Evolutionary conservation across 2,329 filamentous ascomycete species (phyloP).

Genomic region (Penicillium sp.): DNA sequence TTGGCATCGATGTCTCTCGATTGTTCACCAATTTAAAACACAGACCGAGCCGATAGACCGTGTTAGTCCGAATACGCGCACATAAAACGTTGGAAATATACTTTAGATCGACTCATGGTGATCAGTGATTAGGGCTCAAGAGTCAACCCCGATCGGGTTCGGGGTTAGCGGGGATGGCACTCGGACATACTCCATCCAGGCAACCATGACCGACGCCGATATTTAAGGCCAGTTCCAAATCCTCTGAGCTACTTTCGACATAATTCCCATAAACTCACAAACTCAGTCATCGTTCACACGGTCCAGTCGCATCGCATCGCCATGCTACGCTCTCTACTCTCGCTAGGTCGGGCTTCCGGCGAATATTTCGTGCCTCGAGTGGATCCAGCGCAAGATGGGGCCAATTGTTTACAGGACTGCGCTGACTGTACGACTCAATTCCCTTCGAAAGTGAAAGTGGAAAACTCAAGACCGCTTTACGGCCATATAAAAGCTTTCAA

Average conservation of each 20-base stretch:
- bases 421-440: slow-evolving; percentile 42
- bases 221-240: not conserved
- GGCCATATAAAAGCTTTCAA: slow-evolving; percentile 42
- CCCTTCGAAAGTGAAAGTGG: slow-evolving; percentile 41
- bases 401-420: slow-evolving; percentile 42
- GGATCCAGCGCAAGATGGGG: slow-evolving; percentile 36
- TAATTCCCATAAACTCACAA: too few relatives aligned
- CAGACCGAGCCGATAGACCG: not conserved
- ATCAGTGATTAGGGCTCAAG: too few relatives aligned
- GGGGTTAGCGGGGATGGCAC: not conserved
- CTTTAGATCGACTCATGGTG: too few relatives aligned
- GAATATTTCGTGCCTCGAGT: slow-evolving; percentile 45
- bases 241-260: not conserved
- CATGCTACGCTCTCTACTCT: slow-evolving; percentile 40
- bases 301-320: not conserved
- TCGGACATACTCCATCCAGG: slow-evolving; percentile 8
- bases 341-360: slow-evolving; percentile 27
- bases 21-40: not conserved
- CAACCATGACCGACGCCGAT: slow-evolving; percentile 5
- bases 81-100: too few relatives aligned
- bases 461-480: slow-evolving; percentile 36
- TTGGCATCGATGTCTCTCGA: not conserved
- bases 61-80: too few relatives aligned
- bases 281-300: not conserved
- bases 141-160: not conserved